phyloP scores from a whole-genome alignment of 176 grass and related monocot species.

The Pontederia crassipes region DNA sequence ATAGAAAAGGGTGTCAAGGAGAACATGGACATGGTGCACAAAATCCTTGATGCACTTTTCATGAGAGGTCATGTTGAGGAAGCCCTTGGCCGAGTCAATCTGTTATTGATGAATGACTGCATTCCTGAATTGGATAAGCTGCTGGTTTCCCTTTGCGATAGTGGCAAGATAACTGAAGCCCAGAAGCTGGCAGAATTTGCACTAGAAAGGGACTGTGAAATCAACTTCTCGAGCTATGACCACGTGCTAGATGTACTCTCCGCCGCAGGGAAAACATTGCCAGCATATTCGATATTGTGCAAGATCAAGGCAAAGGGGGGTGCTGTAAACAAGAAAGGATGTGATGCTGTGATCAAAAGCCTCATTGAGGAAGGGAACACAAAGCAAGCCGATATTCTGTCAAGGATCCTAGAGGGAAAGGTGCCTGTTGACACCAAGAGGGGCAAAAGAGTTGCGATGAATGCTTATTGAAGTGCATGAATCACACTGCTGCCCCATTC shows the following conservation, averaged over 20 bases:
- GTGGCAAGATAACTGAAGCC: constrained; percentile 61
- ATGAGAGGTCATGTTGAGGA: constrained; percentile 89
- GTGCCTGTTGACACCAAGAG: constrained; percentile 23
- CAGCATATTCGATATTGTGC: constrained; percentile 79
- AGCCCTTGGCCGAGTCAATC: constrained; percentile 62
- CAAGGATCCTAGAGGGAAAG: constrained; percentile 61
- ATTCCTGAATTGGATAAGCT: constrained; percentile 62
- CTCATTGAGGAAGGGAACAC: constrained; percentile 78
- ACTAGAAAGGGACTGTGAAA: constrained; percentile 60
- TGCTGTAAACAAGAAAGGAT: constrained; percentile 54
- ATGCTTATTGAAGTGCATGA: constrained; percentile 21
- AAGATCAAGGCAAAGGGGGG: constrained; percentile 95
- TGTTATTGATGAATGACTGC: constrained; percentile 61
- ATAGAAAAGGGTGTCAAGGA: constrained; percentile 77
- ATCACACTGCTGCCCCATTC: background rate
- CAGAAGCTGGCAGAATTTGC: constrained; percentile 71
- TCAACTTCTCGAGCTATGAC: constrained; percentile 73
- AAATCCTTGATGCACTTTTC: constrained; percentile 70
- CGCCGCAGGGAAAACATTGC: constrained; percentile 55
- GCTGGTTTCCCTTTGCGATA: constrained; percentile 50
- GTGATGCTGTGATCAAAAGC: constrained; percentile 56
- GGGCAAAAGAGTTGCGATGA: constrained; percentile 39
- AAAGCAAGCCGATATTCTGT: constrained; percentile 88
- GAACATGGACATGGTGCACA: constrained; percentile 66
- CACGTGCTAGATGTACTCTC: constrained; percentile 65